These are phyloP conservation scores for Senna tora DNA, from an alignment of 306 rosid genomes.

Conservation along the genomic window DNA sequence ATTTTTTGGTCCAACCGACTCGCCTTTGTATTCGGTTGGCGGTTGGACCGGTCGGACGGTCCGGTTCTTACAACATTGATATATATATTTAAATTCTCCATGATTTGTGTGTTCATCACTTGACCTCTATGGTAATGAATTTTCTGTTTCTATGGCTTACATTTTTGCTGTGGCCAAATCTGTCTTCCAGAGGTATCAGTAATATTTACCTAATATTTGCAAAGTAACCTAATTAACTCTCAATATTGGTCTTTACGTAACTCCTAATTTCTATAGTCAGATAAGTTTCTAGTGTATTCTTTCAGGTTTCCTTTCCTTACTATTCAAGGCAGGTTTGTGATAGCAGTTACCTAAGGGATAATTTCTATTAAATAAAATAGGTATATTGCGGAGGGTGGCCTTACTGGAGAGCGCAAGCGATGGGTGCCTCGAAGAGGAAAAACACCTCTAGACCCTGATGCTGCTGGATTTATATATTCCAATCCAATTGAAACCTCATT, in stretches of 20 bases:
- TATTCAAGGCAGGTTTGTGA: constrained; percentile 31
- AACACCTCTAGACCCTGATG: constrained; percentile 98
- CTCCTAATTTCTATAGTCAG: constrained; percentile 17
- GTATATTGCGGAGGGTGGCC: constrained; percentile 90
- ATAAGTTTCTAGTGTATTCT: constrained; percentile 5
- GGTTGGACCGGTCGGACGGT: no score
- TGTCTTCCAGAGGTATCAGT: constrained; percentile 13
- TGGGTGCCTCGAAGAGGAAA: constrained; percentile 97
- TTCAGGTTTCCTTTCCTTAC: constrained; percentile 28
- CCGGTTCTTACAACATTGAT: no score
- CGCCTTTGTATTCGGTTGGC: no score
- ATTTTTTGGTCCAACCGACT: no score
- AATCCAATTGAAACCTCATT: constrained; percentile 94
- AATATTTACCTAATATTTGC: constrained; percentile 23
- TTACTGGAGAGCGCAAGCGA: constrained; percentile 93
- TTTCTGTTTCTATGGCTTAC: constrained; percentile 29
- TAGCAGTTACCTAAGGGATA: constrained; percentile 21
- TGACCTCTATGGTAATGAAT: constrained; percentile 21
- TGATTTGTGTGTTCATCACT: constrained; percentile 1
- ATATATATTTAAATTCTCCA: no score
- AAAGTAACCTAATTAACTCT: constrained; percentile 21
- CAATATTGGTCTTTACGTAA: constrained; percentile 20
- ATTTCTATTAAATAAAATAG: constrained; percentile 55
- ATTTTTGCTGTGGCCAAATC: constrained; percentile 14
- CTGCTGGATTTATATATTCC: constrained; percentile 82